Evolutionary conservation across 1,284 basidiomycete species (phyloP).

Genomic region (Vanrija sp.): DNA sequence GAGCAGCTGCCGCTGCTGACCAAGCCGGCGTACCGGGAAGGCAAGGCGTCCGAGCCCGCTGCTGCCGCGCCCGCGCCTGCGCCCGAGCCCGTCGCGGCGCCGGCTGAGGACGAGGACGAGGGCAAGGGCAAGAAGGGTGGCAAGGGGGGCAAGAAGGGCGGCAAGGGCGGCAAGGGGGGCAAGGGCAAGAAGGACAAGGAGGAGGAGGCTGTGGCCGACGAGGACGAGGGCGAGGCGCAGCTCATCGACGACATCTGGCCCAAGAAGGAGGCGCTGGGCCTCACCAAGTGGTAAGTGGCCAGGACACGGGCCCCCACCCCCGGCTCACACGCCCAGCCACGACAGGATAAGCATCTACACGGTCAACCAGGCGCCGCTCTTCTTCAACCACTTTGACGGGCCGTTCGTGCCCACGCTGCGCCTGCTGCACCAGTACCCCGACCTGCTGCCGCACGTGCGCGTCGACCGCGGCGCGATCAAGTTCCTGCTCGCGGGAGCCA

Average conservation of each 20-base stretch:
- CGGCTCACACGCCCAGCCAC: constrained; percentile 59
- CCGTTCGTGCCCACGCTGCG: constrained; percentile 84
- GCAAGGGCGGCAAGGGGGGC: constrained; percentile 45
- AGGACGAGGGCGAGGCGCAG: constrained; percentile 53
- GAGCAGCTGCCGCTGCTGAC: constrained; percentile 73
- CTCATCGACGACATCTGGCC: constrained; percentile 90
- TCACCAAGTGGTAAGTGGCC: constrained; percentile 83
- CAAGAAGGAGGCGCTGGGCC: constrained; percentile 91
- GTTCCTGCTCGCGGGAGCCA: constrained; percentile 82
- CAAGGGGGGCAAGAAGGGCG: constrained; percentile 16
- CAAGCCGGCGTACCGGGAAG: constrained; percentile 33
- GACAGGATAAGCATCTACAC: constrained; percentile 93
- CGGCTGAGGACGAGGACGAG: constrained; percentile 6
- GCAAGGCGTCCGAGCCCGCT: constrained; percentile 8
- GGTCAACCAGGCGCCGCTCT: constrained; percentile 76
- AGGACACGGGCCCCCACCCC: not conserved
- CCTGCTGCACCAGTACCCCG: constrained; percentile 89
- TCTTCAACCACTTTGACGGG: constrained; percentile 97
- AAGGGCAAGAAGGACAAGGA: constrained; percentile 30
- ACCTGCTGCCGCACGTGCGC: constrained; percentile 78
- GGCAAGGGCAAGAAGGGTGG: constrained; percentile 20
- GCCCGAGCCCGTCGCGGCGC: constrained; percentile 2
- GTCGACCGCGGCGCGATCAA: constrained; percentile 97
- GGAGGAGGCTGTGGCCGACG: constrained; percentile 39
- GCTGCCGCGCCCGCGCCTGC: constrained; percentile 6